Conservation (phyloP, 495 filamentous ascomycete species). For the Lasiosphaeria ovina region DNA sequence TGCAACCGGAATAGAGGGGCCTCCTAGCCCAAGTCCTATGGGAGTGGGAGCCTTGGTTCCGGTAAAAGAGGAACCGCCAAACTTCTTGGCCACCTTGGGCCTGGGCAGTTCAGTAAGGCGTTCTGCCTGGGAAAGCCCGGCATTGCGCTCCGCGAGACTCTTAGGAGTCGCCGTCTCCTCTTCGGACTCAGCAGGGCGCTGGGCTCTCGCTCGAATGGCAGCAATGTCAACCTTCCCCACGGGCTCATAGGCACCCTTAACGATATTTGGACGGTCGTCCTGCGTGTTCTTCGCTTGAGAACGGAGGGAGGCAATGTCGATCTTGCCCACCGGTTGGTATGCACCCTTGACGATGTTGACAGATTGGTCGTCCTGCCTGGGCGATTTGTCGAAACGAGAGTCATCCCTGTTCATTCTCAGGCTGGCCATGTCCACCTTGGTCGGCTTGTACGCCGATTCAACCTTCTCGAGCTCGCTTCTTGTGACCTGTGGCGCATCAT, state of each 20-base stretch:
- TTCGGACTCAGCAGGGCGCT: constrained; percentile 55
- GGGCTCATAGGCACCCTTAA: constrained; percentile 91
- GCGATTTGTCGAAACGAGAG: constrained; percentile 48
- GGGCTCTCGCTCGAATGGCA: constrained; percentile 79
- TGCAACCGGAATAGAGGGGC: constrained; percentile 46
- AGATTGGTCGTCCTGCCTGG: constrained; percentile 37
- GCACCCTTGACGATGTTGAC: constrained; percentile 75
- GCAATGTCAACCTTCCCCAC: constrained; percentile 94
- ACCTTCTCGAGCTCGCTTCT: constrained; percentile 91
- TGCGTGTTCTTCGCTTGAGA: constrained; percentile 67
- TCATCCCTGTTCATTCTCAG: constrained; percentile 67
- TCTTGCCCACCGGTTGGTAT: constrained; percentile 96
- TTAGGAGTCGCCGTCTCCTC: constrained; percentile 49
- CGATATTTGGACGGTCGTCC: constrained; percentile 74
- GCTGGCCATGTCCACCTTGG: constrained; percentile 83
- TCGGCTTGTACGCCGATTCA: constrained; percentile 85
- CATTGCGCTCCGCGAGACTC: constrained; percentile 64
- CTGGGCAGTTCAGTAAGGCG: constrained; percentile 86
- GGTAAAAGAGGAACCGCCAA: constrained; percentile 67
- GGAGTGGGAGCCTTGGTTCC: constrained; percentile 89
- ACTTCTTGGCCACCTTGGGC: constrained; percentile 88
- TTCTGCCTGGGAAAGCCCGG: constrained; percentile 66
- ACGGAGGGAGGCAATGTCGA: constrained; percentile 88
- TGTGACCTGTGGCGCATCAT: constrained; percentile 86
- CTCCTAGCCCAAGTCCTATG: constrained; percentile 56